Conservation (phyloP, 176 grass and related monocot genomes). For the Eragrostis nindensis region DNA sequence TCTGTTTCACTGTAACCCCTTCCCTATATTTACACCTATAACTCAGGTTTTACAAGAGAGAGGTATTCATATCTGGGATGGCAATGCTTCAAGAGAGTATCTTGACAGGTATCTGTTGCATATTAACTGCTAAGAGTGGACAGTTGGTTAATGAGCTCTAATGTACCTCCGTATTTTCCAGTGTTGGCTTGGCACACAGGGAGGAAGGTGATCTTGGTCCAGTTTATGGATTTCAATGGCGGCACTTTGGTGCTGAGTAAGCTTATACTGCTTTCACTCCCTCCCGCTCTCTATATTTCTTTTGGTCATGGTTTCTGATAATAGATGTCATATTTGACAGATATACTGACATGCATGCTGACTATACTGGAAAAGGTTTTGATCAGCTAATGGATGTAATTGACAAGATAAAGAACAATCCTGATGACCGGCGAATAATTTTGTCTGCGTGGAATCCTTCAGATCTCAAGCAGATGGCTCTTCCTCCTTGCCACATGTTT, state of each 20-base stretch:
- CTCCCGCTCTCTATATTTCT: not conserved
- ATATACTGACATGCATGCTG: constrained; percentile 80
- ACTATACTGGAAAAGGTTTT: constrained; percentile 83
- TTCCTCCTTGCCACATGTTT: constrained; percentile 91
- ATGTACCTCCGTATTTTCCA: constrained; percentile 48
- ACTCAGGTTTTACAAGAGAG: constrained; percentile 78
- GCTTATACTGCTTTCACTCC: constrained; percentile 20
- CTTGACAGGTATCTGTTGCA: constrained; percentile 67
- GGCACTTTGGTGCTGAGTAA: constrained; percentile 90
- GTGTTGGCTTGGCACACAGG: constrained; percentile 68
- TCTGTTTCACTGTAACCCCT: not conserved
- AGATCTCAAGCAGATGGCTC: constrained; percentile 84
- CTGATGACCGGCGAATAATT: constrained; percentile 78
- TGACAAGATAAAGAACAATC: constrained; percentile 88
- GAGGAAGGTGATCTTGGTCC: constrained; percentile 88
- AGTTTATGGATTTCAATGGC: constrained; percentile 92
- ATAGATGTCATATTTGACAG: constrained; percentile 32
- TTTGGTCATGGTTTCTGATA: not conserved
- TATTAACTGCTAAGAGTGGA: not conserved
- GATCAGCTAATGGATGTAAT: constrained; percentile 85
- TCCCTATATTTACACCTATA: not conserved
- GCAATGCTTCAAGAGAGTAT: constrained; percentile 90
- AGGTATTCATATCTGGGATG: constrained; percentile 89
- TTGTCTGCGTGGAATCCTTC: constrained; percentile 79
- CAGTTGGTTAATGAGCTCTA: not conserved